Evolutionary conservation across 1,284 basidiomycete genomes (phyloP).

Genomic region (Cryptococcus floricola): DNA sequence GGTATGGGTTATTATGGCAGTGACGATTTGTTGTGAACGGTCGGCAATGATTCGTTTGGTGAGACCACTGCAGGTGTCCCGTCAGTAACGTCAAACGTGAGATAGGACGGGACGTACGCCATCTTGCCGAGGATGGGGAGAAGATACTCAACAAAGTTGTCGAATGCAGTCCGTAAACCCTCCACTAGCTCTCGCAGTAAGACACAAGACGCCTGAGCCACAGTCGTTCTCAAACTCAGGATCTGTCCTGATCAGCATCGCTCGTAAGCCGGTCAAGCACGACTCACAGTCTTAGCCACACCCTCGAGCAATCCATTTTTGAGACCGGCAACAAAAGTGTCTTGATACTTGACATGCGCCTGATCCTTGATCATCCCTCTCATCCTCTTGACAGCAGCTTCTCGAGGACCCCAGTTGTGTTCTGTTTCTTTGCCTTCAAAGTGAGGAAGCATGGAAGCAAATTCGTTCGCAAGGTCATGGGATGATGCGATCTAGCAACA

Average conservation of each 20-base stretch:
- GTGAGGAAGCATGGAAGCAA: conserved; percentile 67
- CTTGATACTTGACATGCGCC: conserved; percentile 66
- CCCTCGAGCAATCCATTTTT: conserved; percentile 75
- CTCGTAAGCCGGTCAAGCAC: not conserved
- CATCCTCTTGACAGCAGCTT: conserved; percentile 71
- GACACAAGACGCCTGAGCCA: conserved; percentile 72
- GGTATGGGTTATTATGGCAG: conserved; percentile 65
- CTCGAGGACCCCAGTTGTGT: conserved; percentile 88
- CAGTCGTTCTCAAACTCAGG: conserved; percentile 84
- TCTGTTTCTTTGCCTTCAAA: conserved; percentile 97
- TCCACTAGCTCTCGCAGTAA: conserved; percentile 73
- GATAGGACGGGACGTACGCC: conserved; percentile 49
- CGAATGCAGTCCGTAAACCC: conserved; percentile 65
- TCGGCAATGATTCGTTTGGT: conserved; percentile 95
- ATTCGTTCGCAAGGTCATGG: conserved; percentile 80
- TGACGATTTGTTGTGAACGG: conserved; percentile 72
- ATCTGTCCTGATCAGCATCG: conserved; percentile 56
- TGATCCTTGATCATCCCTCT: conserved; percentile 89
- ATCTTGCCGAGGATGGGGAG: conserved; percentile 75
- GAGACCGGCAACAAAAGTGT: conserved; percentile 69
- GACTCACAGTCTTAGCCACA: conserved; percentile 75
- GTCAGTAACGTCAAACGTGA: not conserved
- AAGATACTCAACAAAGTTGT: conserved; percentile 72
- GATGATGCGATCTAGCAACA: conserved; percentile 68
- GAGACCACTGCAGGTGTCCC: conserved; percentile 56